Base-by-base conservation (phyloP, 1,284 basidiomycete species). In the Ganoderma sinense region DNA sequence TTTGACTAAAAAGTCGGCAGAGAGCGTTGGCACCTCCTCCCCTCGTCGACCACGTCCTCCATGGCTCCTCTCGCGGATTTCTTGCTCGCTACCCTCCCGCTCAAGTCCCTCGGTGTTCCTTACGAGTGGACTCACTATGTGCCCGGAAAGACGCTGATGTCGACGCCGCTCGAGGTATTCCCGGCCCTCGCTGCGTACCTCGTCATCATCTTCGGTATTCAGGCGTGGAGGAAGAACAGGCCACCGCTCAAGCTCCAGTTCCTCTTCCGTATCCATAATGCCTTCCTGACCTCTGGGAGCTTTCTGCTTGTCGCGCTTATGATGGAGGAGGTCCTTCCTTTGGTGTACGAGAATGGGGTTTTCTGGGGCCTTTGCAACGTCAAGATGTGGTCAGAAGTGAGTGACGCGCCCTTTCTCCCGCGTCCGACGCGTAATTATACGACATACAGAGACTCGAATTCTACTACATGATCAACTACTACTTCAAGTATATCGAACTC, bases 401-500 rank as follows among this genome's bases (percentile, higher is more conserved):
- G 91, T 61, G 26, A 68, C 72, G 73, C 70, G 64, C 65, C 66
- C 68, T 62, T 26, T 65, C 26, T 23, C 65, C 58, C 55, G 65
- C 63, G 60, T 61, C n/a, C 41, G 14, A 63, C 36, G 72, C 68
- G 65, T 65, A 51, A 58, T 66, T 4, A 67, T 43, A 20, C 18
- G 23, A 33, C 31, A 2, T 23, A n/a, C 75, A 96, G 94, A 88
- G 88, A 79, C 86, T 97, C 79, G 92, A 96, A 81, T 92, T 95
- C 77, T 98, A 95, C 85, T 99, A 99, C 86, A 96, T 99, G 86
- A 88, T 99, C 87, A 99, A 99, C 87, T 99, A 99, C 86, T 96
- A 92, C 83, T 95, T 97, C 89, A 97, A 97, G 82, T 97, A 96
- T 80, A 82, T 97, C 73, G 97, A 99, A 84, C 89, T 98, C 69